phyloP scores from a whole-genome alignment of 768 basidiomycete species.

The Termitomyces sp. region DNA sequence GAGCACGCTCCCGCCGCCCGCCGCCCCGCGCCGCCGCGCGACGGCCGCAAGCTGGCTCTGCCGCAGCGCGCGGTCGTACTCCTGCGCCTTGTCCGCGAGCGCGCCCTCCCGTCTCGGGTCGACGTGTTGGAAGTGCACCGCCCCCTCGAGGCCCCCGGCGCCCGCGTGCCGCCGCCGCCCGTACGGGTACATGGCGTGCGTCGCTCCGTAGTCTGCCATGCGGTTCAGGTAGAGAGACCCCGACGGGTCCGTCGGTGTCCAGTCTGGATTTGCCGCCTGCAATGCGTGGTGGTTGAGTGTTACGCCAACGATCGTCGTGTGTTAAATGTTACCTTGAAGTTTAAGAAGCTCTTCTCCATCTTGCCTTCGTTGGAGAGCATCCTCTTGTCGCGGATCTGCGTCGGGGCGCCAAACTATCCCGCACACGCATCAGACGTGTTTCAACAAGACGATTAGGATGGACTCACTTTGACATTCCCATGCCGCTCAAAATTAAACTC shows the following conservation, averaged over 20 bases:
- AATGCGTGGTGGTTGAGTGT: slow-evolving; percentile 16
- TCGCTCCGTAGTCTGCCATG: slow-evolving; percentile 64
- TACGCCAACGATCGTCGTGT: background rate
- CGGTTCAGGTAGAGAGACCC: slow-evolving; percentile 87
- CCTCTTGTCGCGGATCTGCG: slow-evolving; percentile 57
- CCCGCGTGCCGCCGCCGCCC: slow-evolving; percentile 21
- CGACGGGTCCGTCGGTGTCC: slow-evolving; percentile 88
- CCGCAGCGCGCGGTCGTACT: slow-evolving; percentile 69
- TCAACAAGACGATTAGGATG: background rate
- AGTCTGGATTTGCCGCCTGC: slow-evolving; percentile 90
- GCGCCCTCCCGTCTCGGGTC: slow-evolving; percentile 29
- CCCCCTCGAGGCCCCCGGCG: slow-evolving; percentile 16
- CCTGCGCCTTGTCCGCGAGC: slow-evolving; percentile 52
- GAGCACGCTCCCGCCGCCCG: slow-evolving; percentile 35
- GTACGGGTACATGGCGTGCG: slow-evolving; percentile 34
- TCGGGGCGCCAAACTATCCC: slow-evolving; percentile 84
- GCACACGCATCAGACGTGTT: background rate
- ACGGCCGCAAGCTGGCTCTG: slow-evolving; percentile 60
- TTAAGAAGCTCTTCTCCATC: slow-evolving; percentile 98
- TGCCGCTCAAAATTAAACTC: slow-evolving; percentile 97
- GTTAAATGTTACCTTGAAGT: slow-evolving; percentile 62
- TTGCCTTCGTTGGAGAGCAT: slow-evolving; percentile 90
- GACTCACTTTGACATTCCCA: slow-evolving; percentile 77
- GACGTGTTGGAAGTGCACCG: slow-evolving; percentile 24
- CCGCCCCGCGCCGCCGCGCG: slow-evolving; percentile 38